Percentiles rank a stretch among this genome's conserved stretches.
phyloP scores from a whole-genome alignment of 2,329 filamentous ascomycete species.

The Paracamarosporium sp. region DNA sequence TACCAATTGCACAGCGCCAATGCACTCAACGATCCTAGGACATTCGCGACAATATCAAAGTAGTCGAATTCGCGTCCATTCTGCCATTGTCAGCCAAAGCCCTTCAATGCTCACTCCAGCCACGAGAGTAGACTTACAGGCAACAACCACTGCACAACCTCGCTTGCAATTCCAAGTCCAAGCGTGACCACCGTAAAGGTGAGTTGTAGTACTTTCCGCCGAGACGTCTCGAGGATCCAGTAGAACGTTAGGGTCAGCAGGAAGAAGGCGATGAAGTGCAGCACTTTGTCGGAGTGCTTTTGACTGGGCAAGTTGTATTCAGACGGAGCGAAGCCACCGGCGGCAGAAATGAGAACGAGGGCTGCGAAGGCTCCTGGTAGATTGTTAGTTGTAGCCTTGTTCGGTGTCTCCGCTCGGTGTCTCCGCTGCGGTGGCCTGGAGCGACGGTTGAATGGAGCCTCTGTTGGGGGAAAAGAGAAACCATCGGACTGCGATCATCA shows the following conservation, averaged over 20 bases:
- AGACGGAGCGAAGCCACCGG: slow-evolving; percentile 73
- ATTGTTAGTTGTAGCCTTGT: slow-evolving; percentile 4
- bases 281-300: slow-evolving; percentile 80
- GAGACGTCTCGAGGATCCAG: slow-evolving; percentile 93
- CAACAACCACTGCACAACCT: slow-evolving; percentile 76
- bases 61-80: slow-evolving; percentile 70
- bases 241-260: slow-evolving; percentile 87
- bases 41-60: slow-evolving; percentile 87
- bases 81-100: slow-evolving; percentile 27
- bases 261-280: slow-evolving; percentile 91
- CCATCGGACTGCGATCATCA: too few relatives aligned
- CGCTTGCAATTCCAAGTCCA: slow-evolving; percentile 73
- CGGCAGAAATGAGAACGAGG: slow-evolving; percentile 69
- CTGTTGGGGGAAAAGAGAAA: too few relatives aligned
- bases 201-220: slow-evolving; percentile 82
- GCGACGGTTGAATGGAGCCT: background rate
- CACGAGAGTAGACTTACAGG: slow-evolving; percentile 50
- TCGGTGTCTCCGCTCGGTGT: background rate
- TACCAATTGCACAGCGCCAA: slow-evolving; percentile 86
- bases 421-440: background rate
- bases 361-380: slow-evolving; percentile 55
- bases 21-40: slow-evolving; percentile 76
- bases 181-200: slow-evolving; percentile 82
- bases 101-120: background rate
- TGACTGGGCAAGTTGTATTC: slow-evolving; percentile 62